Evolutionary conservation across 2,329 filamentous ascomycete species (phyloP).

Genomic region (Stagonosporopsis rhizophila): DNA sequence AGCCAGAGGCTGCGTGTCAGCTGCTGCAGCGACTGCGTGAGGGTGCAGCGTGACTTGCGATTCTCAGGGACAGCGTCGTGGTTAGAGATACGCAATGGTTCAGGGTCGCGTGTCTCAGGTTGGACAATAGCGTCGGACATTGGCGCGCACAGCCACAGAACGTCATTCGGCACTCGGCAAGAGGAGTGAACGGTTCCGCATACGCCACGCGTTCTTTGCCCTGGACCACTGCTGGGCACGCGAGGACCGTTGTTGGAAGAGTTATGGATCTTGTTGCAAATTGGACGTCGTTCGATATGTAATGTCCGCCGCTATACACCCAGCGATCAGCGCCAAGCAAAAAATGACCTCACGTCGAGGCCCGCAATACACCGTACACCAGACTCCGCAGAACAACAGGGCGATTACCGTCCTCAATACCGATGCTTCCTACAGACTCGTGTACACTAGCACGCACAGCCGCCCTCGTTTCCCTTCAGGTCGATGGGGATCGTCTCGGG

Average conservation of each 20-base stretch:
- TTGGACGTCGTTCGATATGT: slow-evolving; percentile 20
- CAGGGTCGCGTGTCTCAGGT: slow-evolving; percentile 21
- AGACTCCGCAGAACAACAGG: slow-evolving; percentile 32
- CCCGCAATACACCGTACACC: slow-evolving; percentile 33
- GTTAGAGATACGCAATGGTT: slow-evolving; percentile 14
- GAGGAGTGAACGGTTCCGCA: not conserved
- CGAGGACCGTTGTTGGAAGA: not conserved
- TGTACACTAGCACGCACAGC: slow-evolving; percentile 78
- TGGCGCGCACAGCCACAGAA: slow-evolving; percentile 26
- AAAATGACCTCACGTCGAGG: slow-evolving; percentile 15
- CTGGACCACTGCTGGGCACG: not conserved
- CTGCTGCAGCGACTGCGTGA: slow-evolving; percentile 18
- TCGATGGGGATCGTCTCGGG: slow-evolving; percentile 98
- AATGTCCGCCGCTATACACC: slow-evolving; percentile 14
- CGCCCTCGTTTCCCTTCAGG: slow-evolving; percentile 90
- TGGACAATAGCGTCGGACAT: slow-evolving; percentile 10
- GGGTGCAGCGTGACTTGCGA: slow-evolving; percentile 6
- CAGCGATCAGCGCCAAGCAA: slow-evolving; percentile 24
- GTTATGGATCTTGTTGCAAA: not conserved
- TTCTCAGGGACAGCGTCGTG: slow-evolving; percentile 7
- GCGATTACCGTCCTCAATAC: slow-evolving; percentile 8
- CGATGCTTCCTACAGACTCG: slow-evolving; percentile 14
- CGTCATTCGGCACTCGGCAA: slow-evolving; percentile 21
- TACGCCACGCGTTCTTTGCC: not conserved
- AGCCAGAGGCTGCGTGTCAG: slow-evolving; percentile 10